Base-by-base conservation (phyloP, 1,284 basidiomycete species). In the Cutaneotrichosporon dermatis region DNA sequence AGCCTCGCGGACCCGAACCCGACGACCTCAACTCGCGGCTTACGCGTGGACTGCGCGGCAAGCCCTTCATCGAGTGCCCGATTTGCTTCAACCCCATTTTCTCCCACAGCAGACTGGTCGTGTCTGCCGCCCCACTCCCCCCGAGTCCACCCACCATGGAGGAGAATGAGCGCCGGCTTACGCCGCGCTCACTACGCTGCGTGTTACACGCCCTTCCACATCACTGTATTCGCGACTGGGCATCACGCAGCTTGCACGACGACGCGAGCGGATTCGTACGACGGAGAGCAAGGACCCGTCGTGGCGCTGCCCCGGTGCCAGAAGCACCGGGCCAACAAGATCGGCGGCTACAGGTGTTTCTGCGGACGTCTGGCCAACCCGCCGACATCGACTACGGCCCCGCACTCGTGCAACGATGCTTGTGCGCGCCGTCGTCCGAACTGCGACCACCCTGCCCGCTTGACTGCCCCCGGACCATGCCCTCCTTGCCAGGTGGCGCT, bases 241-340 rank as follows among this genome's bases (percentile, higher is more conserved):
- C 91, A 0, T 89, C 86, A 82, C 80, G 84, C 2, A 86, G 85
- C 2, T 78, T 91, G 61, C 87, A 87, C 1, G 88, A 91, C 44
- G 72, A 76, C 53, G 62, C 10, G 69, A 73, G 46, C 60, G 67
- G 51, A 48, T 64, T 13, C 54, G 59, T 6, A 25, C 12, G 7
- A 66, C 66, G 62, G 64, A 61, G 39, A 59, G 43, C 56, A 63
- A 48, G 1, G 88, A 90, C 53, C 72, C 77, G 35, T 71, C 65
- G 69, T 93, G 91, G 91, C 81, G 87, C 58, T 94, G 91, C 75
- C 91, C 91, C 0, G 90, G 90, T 0, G 91, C 78, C 91, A 92
- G 70, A 85, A 84, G 3, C 87, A 86, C 62, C 80, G 91, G 34
- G 80, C 82, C 48, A 75, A 78, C 4, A 83, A 88, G 2, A 88